A percentile compares a stretch with the other conserved stretches of the same genome.
These are phyloP conservation scores for Calocera viscosa DNA, from an alignment of 768 basidiomycete species.

Conservation along the genomic window DNA sequence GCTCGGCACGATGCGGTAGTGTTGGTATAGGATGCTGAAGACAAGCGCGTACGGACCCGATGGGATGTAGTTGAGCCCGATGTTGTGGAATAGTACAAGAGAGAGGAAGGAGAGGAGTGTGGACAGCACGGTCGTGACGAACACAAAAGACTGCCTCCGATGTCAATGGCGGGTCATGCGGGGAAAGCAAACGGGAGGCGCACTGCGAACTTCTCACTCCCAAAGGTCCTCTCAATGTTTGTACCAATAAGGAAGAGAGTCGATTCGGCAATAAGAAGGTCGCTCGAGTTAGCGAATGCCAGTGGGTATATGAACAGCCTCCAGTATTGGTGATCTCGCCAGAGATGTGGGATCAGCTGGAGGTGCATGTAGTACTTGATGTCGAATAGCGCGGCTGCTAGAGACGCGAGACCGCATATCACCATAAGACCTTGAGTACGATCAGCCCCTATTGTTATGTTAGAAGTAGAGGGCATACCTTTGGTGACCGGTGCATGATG, in stretches of 20 bases:
- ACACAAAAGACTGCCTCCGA: constrained; percentile 53
- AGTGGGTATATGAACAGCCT: constrained; percentile 60
- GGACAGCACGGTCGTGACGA: constrained; percentile 52
- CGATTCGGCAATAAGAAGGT: constrained; percentile 64
- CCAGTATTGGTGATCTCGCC: constrained; percentile 87
- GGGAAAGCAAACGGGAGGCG: constrained; percentile 28
- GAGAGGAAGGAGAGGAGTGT: constrained; percentile 55
- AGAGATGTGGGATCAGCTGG: constrained; percentile 82
- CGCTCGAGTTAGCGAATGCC: constrained; percentile 72
- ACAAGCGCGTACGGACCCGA: constrained; percentile 63
- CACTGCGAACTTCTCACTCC: constrained; percentile 77
- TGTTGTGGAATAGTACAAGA: constrained; percentile 50
- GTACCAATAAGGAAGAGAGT: constrained; percentile 59
- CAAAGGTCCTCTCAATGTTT: constrained; percentile 72
- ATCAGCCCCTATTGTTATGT: constrained; percentile 7
- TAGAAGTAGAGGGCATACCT: constrained; percentile 32
- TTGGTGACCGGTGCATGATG: constrained; percentile 65
- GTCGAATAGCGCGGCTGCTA: constrained; percentile 66
- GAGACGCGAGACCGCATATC: constrained; percentile 53
- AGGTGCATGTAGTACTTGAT: constrained; percentile 81
- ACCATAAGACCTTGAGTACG: constrained; percentile 58
- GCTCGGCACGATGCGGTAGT: constrained; percentile 61
- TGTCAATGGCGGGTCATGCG: constrained; percentile 15
- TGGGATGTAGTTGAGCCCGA: constrained; percentile 62
- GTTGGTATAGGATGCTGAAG: constrained; percentile 75